These are phyloP conservation scores for Myotisia sp. DNA, from an alignment of 2,329 filamentous ascomycete species.

Conservation along the genomic window DNA sequence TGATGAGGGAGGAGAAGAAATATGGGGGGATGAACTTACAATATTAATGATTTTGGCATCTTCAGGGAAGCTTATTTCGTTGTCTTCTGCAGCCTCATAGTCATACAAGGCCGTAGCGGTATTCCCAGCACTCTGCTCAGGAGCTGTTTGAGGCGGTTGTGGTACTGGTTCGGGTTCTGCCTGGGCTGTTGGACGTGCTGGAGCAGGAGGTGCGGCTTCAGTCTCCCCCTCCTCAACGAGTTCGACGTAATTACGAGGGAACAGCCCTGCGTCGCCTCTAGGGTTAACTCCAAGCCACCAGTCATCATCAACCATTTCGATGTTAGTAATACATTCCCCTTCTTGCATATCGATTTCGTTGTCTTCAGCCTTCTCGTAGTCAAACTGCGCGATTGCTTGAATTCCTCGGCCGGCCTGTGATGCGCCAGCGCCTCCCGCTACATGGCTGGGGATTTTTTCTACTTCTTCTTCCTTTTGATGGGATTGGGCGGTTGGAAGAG, in stretches of 20 bases:
- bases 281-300: conserved; percentile 97
- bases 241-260: conserved; percentile 96
- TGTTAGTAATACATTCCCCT: conserved; percentile 75
- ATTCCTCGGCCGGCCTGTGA: conserved; percentile 43
- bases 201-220: conserved; percentile 22
- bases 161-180: conserved; percentile 14
- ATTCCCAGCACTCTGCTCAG: conserved; percentile 30
- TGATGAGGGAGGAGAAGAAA: not conserved
- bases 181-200: conserved; percentile 25
- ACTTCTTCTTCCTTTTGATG: conserved; percentile 52
- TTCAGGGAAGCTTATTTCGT: conserved; percentile 74
- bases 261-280: conserved; percentile 71
- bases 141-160: conserved; percentile 21
- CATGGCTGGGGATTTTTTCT: not conserved
- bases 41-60: conserved; percentile 67
- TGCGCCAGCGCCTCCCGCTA: not conserved
- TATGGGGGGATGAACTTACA: conserved; percentile 38
- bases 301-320: conserved; percentile 94
- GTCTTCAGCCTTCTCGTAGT: conserved; percentile 95
- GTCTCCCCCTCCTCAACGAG: conserved; percentile 41
- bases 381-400: conserved; percentile 71
- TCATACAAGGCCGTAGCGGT: conserved; percentile 83
- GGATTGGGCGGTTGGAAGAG: conserved; percentile 47
- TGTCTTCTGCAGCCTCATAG: conserved; percentile 94
- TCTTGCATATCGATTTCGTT: conserved; percentile 89